Conservation (phyloP, 345 rosid species). For the Trapa bicornis region DNA sequence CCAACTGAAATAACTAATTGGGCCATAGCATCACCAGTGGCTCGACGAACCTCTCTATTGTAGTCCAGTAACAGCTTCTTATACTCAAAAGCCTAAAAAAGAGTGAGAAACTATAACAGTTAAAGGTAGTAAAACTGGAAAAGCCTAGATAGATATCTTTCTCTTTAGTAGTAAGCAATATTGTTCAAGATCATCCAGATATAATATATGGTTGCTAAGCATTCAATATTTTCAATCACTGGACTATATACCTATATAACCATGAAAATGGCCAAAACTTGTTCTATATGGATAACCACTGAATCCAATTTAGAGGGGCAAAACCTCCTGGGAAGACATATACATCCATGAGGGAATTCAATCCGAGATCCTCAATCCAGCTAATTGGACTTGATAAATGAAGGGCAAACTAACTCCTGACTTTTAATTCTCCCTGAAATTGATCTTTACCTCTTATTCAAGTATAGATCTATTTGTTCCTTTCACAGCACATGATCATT, state of each 20-base stretch:
- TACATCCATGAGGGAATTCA: neutral
- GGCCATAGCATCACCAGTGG: slow-evolving; percentile 77
- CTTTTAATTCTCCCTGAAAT: neutral
- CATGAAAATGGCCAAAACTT: neutral
- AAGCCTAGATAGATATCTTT: neutral
- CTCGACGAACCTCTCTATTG: slow-evolving; percentile 90
- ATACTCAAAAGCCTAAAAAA: slow-evolving; percentile 69
- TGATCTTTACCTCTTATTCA: neutral
- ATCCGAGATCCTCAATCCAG: neutral
- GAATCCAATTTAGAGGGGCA: neutral
- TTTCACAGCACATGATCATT: neutral
- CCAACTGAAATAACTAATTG: slow-evolving; percentile 60
- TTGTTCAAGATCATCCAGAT: too few relatives aligned
- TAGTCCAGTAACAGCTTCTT: slow-evolving; percentile 80
- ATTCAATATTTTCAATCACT: neutral
- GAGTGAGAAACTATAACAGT: neutral
- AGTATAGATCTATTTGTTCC: neutral
- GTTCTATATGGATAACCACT: neutral
- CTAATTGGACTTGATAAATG: neutral
- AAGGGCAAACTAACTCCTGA: neutral
- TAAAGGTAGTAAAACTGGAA: neutral
- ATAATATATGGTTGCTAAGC: neutral
- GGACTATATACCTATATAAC: neutral
- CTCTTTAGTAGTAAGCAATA: too few relatives aligned
- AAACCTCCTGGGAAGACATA: neutral